A percentile compares a stretch with the other conserved stretches of the same genome.
These are phyloP conservation scores for Alternaria brassicae DNA, from an alignment of 2,329 filamentous ascomycete species.

Conservation along the genomic window DNA sequence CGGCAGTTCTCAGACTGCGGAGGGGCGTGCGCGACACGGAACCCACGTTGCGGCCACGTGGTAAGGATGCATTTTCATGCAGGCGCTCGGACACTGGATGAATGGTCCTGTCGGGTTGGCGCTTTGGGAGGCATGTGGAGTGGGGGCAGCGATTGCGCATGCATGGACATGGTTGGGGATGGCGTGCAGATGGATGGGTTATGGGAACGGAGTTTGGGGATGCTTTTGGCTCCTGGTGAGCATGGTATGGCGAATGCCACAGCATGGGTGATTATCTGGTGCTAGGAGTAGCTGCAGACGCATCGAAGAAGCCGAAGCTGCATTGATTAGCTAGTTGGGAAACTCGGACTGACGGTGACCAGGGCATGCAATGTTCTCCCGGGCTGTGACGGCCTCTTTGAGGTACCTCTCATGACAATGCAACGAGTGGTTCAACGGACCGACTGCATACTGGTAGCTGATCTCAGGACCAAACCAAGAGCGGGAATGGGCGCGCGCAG, in stretches of 20 bases:
- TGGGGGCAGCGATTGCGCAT: neutral
- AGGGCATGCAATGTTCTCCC: neutral
- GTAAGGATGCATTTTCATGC: constrained; percentile 13
- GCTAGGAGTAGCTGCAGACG: constrained; percentile 6
- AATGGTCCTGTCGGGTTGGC: constrained; percentile 6
- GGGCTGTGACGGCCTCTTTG: neutral
- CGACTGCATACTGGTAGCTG: neutral
- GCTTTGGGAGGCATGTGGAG: neutral
- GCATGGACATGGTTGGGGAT: neutral
- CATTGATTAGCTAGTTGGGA: neutral
- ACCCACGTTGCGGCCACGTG: constrained; percentile 15
- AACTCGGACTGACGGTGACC: neutral
- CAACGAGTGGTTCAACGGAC: constrained; percentile 1
- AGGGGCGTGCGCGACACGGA: constrained; percentile 6
- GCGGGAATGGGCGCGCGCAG: constrained; percentile 3
- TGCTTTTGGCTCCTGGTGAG: neutral
- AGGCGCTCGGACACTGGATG: constrained; percentile 10
- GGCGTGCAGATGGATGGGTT: neutral
- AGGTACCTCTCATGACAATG: neutral
- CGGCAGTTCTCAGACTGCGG: neutral
- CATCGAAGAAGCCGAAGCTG: neutral
- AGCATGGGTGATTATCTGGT: constrained; percentile 3
- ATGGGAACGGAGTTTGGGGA: neutral
- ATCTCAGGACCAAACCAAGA: constrained; percentile 1
- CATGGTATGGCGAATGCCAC: neutral